These are phyloP conservation scores for Dothidotthia symphoricarpi DNA, from an alignment of 2,329 filamentous ascomycete genomes.

Conservation along the genomic window DNA sequence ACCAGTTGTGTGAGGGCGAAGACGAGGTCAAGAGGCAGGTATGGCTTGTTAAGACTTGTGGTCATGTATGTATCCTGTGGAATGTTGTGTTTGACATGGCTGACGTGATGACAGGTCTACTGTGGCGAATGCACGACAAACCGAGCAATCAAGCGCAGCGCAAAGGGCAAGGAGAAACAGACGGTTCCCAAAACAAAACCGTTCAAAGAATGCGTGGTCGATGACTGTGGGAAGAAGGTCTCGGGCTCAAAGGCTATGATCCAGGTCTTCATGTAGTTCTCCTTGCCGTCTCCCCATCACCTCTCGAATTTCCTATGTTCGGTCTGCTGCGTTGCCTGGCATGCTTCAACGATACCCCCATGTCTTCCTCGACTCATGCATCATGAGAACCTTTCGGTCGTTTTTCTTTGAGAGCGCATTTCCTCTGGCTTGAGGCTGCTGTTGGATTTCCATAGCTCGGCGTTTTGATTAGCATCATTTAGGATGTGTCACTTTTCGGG, in stretches of 20 bases:
- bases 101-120: constrained; percentile 46
- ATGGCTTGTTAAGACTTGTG: constrained; percentile 87
- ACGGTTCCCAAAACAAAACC: constrained; percentile 29
- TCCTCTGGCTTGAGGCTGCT: no score
- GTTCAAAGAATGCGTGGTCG: constrained; percentile 49
- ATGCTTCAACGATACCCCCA: constrained; percentile 11
- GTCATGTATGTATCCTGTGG: constrained; percentile 66
- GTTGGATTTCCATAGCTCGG: no score
- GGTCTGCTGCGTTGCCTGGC: constrained; percentile 4
- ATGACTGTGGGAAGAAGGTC: constrained; percentile 43
- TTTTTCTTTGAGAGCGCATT: no score
- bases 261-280: constrained; percentile 43
- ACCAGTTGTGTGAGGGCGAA: constrained; percentile 76
- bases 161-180: constrained; percentile 43
- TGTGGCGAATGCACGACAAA: constrained; percentile 53
- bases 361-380: no score
- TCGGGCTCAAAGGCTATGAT: constrained; percentile 38
- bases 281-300: no score
- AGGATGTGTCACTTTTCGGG: no score
- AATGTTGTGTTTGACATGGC: background rate
- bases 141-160: constrained; percentile 37
- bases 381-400: no score
- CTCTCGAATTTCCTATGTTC: background rate
- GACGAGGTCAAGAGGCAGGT: constrained; percentile 74
- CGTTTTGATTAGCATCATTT: no score